Evolutionary conservation across 305 asterid genomes (phyloP), one percentile per base, ranked within the genome.

Genomic region (Petunia hybrid): DNA sequence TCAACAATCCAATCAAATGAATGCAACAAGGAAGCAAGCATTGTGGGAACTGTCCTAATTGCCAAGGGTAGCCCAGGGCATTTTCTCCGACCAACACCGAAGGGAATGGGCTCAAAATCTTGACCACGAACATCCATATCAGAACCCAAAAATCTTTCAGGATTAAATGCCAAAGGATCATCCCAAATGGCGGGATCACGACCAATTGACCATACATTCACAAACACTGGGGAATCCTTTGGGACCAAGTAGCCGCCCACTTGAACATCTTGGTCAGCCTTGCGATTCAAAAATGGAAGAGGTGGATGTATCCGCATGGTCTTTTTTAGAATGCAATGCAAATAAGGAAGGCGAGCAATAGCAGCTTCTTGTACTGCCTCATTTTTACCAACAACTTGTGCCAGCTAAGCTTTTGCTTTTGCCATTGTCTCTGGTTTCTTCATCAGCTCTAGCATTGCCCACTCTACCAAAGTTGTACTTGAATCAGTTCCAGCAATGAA

Each of bases 131-230:
- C 59, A 22, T 80, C 82, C 13, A 53, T 10, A 16, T 38, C 39
- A 42, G 45, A 66, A 10, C 10, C 68, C 73, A 39, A 69, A 5
- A 80, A 80, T 0, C 82, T 80, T 45, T 80, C 82, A 1, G 82
- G 82, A 8, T 67, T 65, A 40, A 67, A 80, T 10, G 22, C 31
- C 14, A 80, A 80, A 4, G 82, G 67, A 10, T 67, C 71, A 22
- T 80, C 48, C 83, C 83, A 80, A 14, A 63, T 38, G 13, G 31
- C 5, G 41, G 82, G 62, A 31, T 80, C 82, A 6, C 59, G 82
- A 38, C 77, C 64, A 39, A 80, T 80, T 10, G 77, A 73, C 57
- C 38, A 80, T 7, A 64, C 61, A 40, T 80, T 80, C 5, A 66
- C 22, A 1, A 80, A 6, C 12, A 80, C 68, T 80, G 66, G 76